Base-by-base conservation (phyloP, 257 asterid genomes). In the Anisodus tanguticus region DNA sequence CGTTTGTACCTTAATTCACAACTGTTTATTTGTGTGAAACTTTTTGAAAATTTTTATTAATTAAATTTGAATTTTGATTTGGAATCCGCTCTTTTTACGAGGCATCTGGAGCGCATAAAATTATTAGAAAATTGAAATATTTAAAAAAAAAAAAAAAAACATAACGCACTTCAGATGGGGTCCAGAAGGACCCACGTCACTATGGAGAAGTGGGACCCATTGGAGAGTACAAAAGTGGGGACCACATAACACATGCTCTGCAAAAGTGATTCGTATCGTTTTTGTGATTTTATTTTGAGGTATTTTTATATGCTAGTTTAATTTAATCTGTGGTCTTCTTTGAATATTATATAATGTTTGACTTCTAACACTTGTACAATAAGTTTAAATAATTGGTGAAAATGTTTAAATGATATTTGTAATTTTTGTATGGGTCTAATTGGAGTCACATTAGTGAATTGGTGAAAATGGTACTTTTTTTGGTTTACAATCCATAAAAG, bases 101-200 rank as follows among this genome's bases (percentile, higher is more conserved):
- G 84, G 89, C 89, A 89, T 89, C 90, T 89, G 91, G 89, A 82
- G 89, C 85, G 90, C 90, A 31, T 87, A 86, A 71, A 78, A 55
- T n/a, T 17, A n/a, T 19, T 31, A 31, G 35, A 31, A 31, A 31
- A 31, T 31, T 31, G 35, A 31, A 31, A 31, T 31, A 31, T 31
- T 31, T 31, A n/a, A n/a, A n/a, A n/a, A n/a, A n/a, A n/a, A n/a
- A n/a, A n/a, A n/a, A 31, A 31, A 31, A 31, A 31, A 31, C 35
- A 81, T 79, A 83, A 83, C 79, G 84, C 67, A 45, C 39, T 79
- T 79, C 51, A 17, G 8, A 26, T 76, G 26, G 81, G 81, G 59
- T 9, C 81, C 81, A 6, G 0, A 1, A 1, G 5, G 13, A 54
- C 43, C 81, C 47, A 76, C 63, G 62, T 74, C 81, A 49, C 22